A percentile compares a stretch with the other conserved stretches of the same genome.
These are phyloP conservation scores for Candida labiduridarum DNA, from an alignment of 1,139 yeast species.

Conservation along the genomic window DNA sequence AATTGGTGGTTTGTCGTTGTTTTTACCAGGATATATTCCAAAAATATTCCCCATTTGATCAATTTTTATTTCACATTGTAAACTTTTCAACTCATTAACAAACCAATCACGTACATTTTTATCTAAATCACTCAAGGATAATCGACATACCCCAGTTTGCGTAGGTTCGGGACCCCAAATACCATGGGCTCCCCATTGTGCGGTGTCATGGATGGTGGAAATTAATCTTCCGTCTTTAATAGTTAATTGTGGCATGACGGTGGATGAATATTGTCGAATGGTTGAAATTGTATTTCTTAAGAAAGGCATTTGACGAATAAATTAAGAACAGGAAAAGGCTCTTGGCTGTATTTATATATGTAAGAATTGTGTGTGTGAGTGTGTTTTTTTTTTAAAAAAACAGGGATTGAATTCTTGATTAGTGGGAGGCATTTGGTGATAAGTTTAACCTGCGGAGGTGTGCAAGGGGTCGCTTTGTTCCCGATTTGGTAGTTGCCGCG, in stretches of 20 bases:
- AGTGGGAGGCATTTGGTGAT: background rate
- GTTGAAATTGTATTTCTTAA: background rate
- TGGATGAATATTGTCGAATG: background rate
- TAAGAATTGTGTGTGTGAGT: too few relatives aligned
- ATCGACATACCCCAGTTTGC: conserved; percentile 63
- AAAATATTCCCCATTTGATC: conserved; percentile 71
- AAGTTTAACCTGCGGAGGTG: background rate
- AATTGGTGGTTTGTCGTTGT: conserved; percentile 53
- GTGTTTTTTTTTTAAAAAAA: too few relatives aligned
- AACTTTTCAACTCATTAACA: conserved; percentile 46
- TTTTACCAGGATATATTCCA: conserved; percentile 60
- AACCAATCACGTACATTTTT: conserved; percentile 73
- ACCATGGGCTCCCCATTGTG: conserved; percentile 63
- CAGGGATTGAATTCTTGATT: too few relatives aligned
- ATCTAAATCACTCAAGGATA: conserved; percentile 64
- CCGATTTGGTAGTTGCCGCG: background rate
- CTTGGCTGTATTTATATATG: too few relatives aligned
- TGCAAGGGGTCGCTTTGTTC: background rate
- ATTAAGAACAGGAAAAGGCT: too few relatives aligned
- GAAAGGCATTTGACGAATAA: background rate
- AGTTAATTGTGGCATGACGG: conserved; percentile 1
- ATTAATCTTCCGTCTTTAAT: conserved; percentile 20
- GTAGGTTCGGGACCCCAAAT: conserved; percentile 60
- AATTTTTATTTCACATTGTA: conserved; percentile 61
- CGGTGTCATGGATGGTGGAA: conserved; percentile 62